Evolutionary conservation across 345 rosid genomes (phyloP), one percentile per base, ranked within the genome.

Genomic region (Triadica sebifera): DNA sequence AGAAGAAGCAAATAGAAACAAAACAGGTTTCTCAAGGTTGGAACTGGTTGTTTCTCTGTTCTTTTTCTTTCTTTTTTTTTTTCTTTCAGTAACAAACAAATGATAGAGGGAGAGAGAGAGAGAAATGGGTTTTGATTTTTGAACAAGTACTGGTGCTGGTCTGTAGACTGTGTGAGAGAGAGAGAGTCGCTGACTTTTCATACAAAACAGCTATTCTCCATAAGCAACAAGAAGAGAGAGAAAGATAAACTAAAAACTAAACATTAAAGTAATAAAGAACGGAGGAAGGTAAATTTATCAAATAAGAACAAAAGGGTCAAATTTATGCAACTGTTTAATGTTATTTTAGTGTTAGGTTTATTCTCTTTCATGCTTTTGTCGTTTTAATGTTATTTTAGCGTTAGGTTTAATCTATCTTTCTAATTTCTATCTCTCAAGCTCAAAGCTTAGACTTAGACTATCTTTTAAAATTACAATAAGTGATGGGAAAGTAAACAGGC

Each of bases 171-270:
- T 1, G 73, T 71, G 76, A 76, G 79, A 70, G 75, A 22, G 69
- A 56, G 61, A 55, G 78, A 78, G 82, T 75, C 86, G 93, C 95
- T 90, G 97, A 91, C 97, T 91, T 93, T 89, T 90, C 86, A 86
- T 79, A 80, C 76, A 72, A 85, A 85, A 71, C 72, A 74, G 74
- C 63, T 74, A 69, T 81, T 79, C 79, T 81, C 59, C 61, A 65
- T 72, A 75, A 70, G 64, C 79, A 71, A 76, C 75, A 55, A 66
- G 29, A 68, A 69, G 20, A 65, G 79, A 56, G 15, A 73, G 17
- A 29, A 59, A 10, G 65, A 19, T 46, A 24, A 66, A 15, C 20
- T 62, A 37, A 29, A 62, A 38, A 58, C 20, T 62, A 19, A 41
- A 64, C 1, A 29, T 29, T 29, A 29, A 29, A 29, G 34, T 29